These are phyloP conservation scores for Aegilops sharonensis DNA, from an alignment of 176 grass and related monocot species.

Conservation along the genomic window DNA sequence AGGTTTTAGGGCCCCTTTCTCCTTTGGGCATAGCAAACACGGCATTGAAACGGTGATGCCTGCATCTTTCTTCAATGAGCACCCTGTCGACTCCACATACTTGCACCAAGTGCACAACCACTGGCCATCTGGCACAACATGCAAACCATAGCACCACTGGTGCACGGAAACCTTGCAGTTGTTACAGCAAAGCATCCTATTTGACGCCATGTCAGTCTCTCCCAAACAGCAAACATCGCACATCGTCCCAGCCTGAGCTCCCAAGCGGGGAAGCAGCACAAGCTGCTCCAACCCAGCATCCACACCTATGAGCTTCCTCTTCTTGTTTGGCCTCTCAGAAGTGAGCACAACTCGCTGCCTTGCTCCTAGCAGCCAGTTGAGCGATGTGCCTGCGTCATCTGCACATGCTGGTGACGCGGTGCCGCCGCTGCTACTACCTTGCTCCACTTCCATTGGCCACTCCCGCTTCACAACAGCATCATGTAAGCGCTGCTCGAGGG, in stretches of 20 bases:
- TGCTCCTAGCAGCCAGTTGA: conserved; percentile 56
- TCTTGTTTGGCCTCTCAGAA: conserved; percentile 94
- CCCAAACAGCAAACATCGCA: conserved; percentile 80
- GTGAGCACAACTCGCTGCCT: conserved; percentile 79
- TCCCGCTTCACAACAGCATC: conserved; percentile 28
- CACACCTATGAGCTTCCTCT: conserved; percentile 84
- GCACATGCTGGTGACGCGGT: background rate
- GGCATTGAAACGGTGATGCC: conserved; percentile 17
- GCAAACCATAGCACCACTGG: conserved; percentile 95
- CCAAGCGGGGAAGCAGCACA: conserved; percentile 55
- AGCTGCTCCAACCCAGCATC: conserved; percentile 83
- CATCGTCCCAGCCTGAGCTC: conserved; percentile 26
- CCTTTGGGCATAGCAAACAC: conserved; percentile 84
- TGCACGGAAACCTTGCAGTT: conserved; percentile 73
- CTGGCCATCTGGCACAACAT: conserved; percentile 40
- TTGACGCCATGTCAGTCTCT: conserved; percentile 43
- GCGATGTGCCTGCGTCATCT: conserved; percentile 28
- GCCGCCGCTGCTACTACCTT: conserved; percentile 26
- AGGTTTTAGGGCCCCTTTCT: conserved; percentile 74
- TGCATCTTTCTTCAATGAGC: conserved; percentile 18
- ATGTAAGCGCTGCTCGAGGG: conserved; percentile 23
- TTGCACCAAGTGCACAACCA: conserved; percentile 86
- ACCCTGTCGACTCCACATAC: conserved; percentile 41
- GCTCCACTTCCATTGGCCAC: conserved; percentile 21
- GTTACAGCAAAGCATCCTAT: conserved; percentile 66